These are phyloP conservation scores for Heterobasidion annosum DNA, from an alignment of 1,284 basidiomycete genomes.

Conservation along the genomic window DNA sequence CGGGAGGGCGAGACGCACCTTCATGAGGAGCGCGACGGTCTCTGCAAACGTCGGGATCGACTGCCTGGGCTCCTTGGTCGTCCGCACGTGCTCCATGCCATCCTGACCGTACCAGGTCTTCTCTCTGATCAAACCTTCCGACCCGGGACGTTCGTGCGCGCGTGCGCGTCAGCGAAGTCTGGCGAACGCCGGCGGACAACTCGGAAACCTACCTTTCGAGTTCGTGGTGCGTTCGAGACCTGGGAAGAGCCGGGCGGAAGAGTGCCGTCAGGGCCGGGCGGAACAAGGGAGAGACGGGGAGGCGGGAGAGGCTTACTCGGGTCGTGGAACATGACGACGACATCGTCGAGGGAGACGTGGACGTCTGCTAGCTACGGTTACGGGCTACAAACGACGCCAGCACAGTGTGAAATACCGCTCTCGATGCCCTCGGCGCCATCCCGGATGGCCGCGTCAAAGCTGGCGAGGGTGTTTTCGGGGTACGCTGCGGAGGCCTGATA, in stretches of 20 bases:
- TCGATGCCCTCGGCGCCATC: slow-evolving; percentile 95
- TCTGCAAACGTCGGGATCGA: slow-evolving; percentile 84
- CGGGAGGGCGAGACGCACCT: slow-evolving; percentile 29
- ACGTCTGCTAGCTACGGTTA: slow-evolving; percentile 74
- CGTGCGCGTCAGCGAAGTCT: neutral
- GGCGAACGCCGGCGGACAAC: neutral
- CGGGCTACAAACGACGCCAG: slow-evolving; percentile 24
- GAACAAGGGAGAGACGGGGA: slow-evolving; percentile 8
- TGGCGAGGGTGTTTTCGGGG: slow-evolving; percentile 89
- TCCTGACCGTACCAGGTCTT: slow-evolving; percentile 63
- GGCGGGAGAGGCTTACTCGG: slow-evolving; percentile 43
- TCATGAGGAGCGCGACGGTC: slow-evolving; percentile 77
- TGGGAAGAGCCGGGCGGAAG: slow-evolving; percentile 20
- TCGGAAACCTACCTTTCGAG: slow-evolving; percentile 38
- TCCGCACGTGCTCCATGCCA: slow-evolving; percentile 80
- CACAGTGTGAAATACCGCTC: slow-evolving; percentile 59
- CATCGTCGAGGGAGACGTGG: slow-evolving; percentile 85
- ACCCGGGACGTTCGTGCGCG: neutral
- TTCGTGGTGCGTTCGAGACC: slow-evolving; percentile 63
- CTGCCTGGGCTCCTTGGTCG: slow-evolving; percentile 75
- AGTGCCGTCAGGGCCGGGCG: slow-evolving; percentile 1
- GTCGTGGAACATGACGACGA: slow-evolving; percentile 96
- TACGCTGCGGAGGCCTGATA: slow-evolving; percentile 74
- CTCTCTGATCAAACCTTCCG: slow-evolving; percentile 57
- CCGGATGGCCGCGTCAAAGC: slow-evolving; percentile 87